These are phyloP conservation scores for Monosporascus sp. DNA, from an alignment of 2,329 filamentous ascomycete species.

Conservation along the genomic window DNA sequence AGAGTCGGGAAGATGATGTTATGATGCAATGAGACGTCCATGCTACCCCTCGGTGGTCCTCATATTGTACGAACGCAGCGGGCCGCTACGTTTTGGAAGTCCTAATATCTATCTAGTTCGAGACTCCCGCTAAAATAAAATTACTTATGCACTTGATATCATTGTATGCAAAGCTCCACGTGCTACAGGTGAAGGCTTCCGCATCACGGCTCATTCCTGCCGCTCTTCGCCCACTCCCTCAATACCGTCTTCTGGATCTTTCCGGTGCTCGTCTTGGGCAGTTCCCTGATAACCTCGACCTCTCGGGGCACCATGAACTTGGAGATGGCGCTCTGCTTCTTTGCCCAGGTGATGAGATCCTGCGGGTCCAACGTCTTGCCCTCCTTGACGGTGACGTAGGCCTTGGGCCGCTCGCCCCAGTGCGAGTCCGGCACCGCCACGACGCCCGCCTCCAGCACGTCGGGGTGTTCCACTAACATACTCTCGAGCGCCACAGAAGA, in stretches of 20 bases:
- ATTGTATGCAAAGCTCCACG: too few relatives aligned
- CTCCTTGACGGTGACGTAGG: conserved; percentile 76
- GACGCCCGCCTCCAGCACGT: conserved; percentile 86
- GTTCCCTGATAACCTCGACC: conserved; percentile 73
- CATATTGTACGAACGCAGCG: too few relatives aligned
- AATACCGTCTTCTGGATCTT: conserved; percentile 96
- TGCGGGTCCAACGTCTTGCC: conserved; percentile 56
- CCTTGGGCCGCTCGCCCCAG: conserved; percentile 96
- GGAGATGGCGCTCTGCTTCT: conserved; percentile 72
- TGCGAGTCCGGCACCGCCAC: conserved; percentile 82
- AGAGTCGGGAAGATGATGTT: background rate
- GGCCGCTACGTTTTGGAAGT: too few relatives aligned
- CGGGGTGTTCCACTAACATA: conserved; percentile 82
- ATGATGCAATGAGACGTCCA: background rate
- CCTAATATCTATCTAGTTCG: too few relatives aligned
- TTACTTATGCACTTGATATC: too few relatives aligned
- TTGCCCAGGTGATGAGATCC: conserved; percentile 83
- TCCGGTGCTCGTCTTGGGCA: conserved; percentile 95
- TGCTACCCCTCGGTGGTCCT: background rate
- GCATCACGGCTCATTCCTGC: conserved; percentile 8
- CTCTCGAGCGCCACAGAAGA: conserved; percentile 87
- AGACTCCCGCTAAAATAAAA: too few relatives aligned
- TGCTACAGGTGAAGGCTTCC: conserved; percentile 4
- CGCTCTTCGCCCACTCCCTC: conserved; percentile 70
- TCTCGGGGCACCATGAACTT: conserved; percentile 80